phyloP scores from a whole-genome alignment of 148 eudicot species.

The Beta vulgaris region DNA sequence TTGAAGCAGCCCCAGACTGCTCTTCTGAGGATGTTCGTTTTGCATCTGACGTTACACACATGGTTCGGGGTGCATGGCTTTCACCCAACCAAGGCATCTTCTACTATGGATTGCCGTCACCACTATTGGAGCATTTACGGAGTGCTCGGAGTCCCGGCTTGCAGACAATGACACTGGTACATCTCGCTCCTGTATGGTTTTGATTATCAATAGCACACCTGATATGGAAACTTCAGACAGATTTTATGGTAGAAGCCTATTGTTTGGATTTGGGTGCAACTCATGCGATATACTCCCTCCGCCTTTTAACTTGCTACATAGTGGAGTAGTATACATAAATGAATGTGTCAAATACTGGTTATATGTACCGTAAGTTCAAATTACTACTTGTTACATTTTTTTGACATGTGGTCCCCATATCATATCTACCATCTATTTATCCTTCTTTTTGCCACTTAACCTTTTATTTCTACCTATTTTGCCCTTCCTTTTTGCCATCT shows the following conservation, averaged over 20 bases:
- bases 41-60: constrained; percentile 54
- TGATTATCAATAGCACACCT: neutral
- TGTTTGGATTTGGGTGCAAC: neutral
- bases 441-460: too few species aligned
- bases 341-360: too few species aligned
- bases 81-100: constrained; percentile 59
- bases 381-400: too few species aligned
- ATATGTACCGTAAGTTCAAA: too few species aligned
- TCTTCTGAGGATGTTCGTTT: constrained; percentile 28
- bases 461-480: too few species aligned
- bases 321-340: too few species aligned
- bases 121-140: constrained; percentile 65
- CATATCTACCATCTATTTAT: too few species aligned
- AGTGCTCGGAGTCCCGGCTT: constrained; percentile 31
- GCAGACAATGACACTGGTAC: constrained; percentile 44
- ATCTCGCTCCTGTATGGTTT: neutral
- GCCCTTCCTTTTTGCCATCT: too few species aligned
- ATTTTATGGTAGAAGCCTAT: neutral
- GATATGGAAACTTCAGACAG: neutral
- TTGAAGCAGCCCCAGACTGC: constrained; percentile 38
- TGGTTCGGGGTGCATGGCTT: constrained; percentile 91
- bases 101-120: constrained; percentile 75
- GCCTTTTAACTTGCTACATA: too few species aligned
- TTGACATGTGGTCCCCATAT: too few species aligned
- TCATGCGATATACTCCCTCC: neutral